Evolutionary conservation across 2,329 filamentous ascomycete species (phyloP).

Genomic region (Aphanocladium album): DNA sequence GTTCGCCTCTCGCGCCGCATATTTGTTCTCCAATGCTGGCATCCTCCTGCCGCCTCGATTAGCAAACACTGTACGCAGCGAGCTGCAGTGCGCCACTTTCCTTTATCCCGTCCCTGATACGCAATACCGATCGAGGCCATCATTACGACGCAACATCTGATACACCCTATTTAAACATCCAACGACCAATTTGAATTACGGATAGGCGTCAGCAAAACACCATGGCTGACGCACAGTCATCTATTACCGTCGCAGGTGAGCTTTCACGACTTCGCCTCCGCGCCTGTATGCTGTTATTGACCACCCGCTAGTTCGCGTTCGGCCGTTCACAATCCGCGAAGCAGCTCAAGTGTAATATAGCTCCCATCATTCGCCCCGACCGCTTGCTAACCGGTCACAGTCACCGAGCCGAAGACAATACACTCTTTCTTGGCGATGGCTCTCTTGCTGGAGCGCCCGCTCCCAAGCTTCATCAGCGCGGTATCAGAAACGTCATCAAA

Average conservation of each 20-base stretch:
- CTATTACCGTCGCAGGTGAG: conserved; percentile 55
- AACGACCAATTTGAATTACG: neutral
- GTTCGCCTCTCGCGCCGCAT: neutral
- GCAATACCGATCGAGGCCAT: neutral
- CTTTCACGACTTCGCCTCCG: neutral
- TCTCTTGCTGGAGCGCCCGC: conserved; percentile 83
- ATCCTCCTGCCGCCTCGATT: neutral
- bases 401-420: conserved; percentile 71
- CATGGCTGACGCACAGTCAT: conserved; percentile 34
- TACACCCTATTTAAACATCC: neutral
- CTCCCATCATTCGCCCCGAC: neutral
- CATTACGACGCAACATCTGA: neutral
- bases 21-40: neutral
- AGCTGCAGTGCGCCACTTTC: neutral
- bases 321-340: conserved; percentile 80
- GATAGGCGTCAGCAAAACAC: neutral
- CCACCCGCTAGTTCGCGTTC: conserved; percentile 55
- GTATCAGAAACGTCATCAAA: conserved; percentile 87
- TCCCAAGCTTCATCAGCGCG: conserved; percentile 79
- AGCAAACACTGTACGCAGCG: conserved; percentile 5
- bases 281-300: conserved; percentile 22
- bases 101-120: neutral
- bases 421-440: conserved; percentile 92
- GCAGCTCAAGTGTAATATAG: conserved; percentile 73
- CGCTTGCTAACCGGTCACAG: conserved; percentile 30